These are phyloP conservation scores for Aspergillus olivimuriae DNA, from an alignment of 495 filamentous ascomycete species.

Conservation along the genomic window DNA sequence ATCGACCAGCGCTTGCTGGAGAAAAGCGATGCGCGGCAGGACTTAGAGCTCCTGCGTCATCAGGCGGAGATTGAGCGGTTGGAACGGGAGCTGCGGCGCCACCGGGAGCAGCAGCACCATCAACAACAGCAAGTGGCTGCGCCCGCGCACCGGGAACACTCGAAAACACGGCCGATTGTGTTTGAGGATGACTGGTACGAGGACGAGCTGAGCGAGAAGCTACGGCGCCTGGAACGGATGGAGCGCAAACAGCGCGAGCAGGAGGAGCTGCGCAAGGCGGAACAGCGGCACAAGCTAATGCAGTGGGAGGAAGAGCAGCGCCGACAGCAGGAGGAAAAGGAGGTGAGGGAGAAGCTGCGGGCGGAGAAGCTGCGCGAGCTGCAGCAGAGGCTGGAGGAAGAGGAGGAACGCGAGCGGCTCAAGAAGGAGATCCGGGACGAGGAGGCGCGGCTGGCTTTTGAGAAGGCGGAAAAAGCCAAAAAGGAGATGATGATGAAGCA, in stretches of 20 bases:
- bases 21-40: constrained; percentile 31
- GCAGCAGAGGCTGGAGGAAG: constrained; percentile 36
- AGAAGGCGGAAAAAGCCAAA: constrained; percentile 35
- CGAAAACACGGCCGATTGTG: constrained; percentile 15
- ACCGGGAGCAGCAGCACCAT: constrained; percentile 19
- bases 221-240: constrained; percentile 25
- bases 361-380: constrained; percentile 24
- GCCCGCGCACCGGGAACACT: constrained; percentile 3
- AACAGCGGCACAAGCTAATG: constrained; percentile 19
- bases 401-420: constrained; percentile 35
- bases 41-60: constrained; percentile 34
- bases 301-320: constrained; percentile 13
- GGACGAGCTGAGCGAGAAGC: constrained; percentile 29
- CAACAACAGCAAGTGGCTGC: not conserved
- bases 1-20: constrained; percentile 34
- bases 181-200: constrained; percentile 34
- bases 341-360: constrained; percentile 12
- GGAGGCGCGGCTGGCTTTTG: constrained; percentile 23
- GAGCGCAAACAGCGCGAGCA: constrained; percentile 28
- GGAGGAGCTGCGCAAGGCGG: constrained; percentile 26
- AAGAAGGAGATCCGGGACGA: constrained; percentile 33
- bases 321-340: constrained; percentile 1
- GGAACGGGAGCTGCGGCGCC: constrained; percentile 36
- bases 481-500: constrained; percentile 46
- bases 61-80: constrained; percentile 41